Conservation (phyloP, 495 filamentous ascomycete species). For the Penicillium lividum region DNA sequence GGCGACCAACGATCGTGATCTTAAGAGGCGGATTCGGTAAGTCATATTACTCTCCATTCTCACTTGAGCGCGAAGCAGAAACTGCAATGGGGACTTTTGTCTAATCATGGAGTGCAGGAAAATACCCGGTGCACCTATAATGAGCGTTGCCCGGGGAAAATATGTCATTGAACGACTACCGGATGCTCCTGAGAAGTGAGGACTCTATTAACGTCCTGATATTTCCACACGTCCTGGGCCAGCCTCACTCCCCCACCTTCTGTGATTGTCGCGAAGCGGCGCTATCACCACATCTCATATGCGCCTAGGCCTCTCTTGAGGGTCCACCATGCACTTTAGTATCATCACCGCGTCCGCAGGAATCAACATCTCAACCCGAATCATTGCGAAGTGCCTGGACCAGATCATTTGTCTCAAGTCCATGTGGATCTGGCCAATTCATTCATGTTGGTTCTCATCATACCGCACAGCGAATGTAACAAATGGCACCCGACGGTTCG, state of each 20-base stretch:
- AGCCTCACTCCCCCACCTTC: background rate
- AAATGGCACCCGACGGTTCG: background rate
- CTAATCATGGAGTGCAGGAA: conserved; percentile 21
- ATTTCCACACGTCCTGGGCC: background rate
- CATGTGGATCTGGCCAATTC: background rate
- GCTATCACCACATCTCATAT: background rate
- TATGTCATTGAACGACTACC: conserved; percentile 92
- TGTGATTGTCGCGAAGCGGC: background rate
- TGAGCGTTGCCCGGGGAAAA: conserved; percentile 77
- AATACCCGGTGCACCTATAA: conserved; percentile 53
- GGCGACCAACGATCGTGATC: conserved; percentile 78
- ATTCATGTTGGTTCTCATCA: background rate
- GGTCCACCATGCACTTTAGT: background rate
- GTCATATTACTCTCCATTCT: conserved; percentile 4
- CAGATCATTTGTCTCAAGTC: background rate
- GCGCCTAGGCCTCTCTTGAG: background rate
- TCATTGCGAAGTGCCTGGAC: background rate
- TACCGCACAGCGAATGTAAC: background rate
- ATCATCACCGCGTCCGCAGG: background rate
- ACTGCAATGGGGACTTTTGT: background rate
- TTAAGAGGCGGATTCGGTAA: conserved; percentile 72
- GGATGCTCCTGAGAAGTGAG: conserved; percentile 55
- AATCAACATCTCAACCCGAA: background rate
- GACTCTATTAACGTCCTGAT: conserved; percentile 41
- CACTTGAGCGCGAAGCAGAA: background rate